Conservation (phyloP, 208 protist species). For the Crithidia thermophila region DNA sequence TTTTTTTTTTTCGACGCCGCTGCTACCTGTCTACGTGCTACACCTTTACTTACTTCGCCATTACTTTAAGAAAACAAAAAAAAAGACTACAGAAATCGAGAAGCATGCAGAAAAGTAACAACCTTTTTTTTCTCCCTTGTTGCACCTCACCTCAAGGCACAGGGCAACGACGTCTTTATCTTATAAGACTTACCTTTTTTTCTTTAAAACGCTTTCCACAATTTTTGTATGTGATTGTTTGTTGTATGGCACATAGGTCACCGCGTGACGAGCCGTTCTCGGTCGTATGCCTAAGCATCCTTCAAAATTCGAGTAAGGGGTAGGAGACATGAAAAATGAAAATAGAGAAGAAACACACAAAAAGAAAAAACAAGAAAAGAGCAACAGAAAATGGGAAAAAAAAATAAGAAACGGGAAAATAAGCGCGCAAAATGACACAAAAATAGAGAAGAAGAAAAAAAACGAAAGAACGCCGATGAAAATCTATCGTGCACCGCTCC, state of each 20-base stretch:
- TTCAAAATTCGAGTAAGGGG: too few species aligned
- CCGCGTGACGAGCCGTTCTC: not conserved
- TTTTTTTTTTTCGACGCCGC: not conserved
- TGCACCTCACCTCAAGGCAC: not conserved
- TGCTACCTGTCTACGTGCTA: constrained; percentile 6
- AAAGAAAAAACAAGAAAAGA: not conserved
- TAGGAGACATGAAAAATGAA: too few species aligned
- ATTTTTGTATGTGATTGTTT: too few species aligned
- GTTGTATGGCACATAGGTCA: not conserved
- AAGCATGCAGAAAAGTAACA: not conserved
- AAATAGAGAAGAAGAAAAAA: too few species aligned
- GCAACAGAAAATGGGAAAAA: not conserved
- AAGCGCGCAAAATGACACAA: not conserved
- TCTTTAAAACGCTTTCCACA: not conserved
- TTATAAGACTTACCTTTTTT: not conserved
- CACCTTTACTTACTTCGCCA: not conserved
- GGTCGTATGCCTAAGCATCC: not conserved
- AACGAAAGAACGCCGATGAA: too few species aligned
- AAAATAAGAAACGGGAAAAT: not conserved
- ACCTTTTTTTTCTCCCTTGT: not conserved
- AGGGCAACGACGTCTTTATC: too few species aligned
- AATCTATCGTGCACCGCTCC: too few species aligned
- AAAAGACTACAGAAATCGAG: not conserved
- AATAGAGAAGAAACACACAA: not conserved
- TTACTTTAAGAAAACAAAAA: not conserved